Base-by-base conservation (phyloP, 1,139 yeast genomes). In the Suhomyces coccinellae region DNA sequence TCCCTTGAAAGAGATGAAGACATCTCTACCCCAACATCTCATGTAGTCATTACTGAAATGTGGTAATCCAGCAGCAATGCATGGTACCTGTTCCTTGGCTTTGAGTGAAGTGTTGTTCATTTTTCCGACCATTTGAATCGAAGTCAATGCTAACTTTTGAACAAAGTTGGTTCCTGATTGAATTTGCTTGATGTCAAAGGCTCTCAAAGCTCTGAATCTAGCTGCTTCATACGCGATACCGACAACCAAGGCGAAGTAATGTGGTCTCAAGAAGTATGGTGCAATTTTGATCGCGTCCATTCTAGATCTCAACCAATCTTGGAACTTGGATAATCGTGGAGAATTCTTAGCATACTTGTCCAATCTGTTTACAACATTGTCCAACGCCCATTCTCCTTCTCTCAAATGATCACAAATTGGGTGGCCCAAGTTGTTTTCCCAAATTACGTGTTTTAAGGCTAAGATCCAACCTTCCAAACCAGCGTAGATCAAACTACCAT, bases 1-100 rank as follows among this genome's bases (percentile, higher is more conserved):
- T 0, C 99, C 99, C 52, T 97, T 74, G 45, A 87, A 75, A 0
- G 97, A 79, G 45, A 93, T 85, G 61, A 93, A 93, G 2, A 90
- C 96, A 67, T 93, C 99, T 61, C 99, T 79, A 27, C 99, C 99
- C 99, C 99, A 93, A 62, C 97, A 89, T 65, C 99, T 78, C 96
- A 91, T 90, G 63, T 87, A 90, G 54, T 85, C 89, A 47, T 78
- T 79, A 59, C 95, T 83, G 65, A 93, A 93, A 67, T 91, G 97
- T 3, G 99, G 99, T 49, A 93, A 75, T 0, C 98, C 99, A 2
- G 99, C 99, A 13, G 98, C 97, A 79, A 93, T 73, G 38, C 89
- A 80, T 2, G 96, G 87, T 12, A 82, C 78, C 50, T 74, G 70
- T 26, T 74, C 71, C 40, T 70, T 71, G 0, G 98, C 95, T 27